phyloP scores from a whole-genome alignment of 768 basidiomycete genomes.

The Russula dissimulans region DNA sequence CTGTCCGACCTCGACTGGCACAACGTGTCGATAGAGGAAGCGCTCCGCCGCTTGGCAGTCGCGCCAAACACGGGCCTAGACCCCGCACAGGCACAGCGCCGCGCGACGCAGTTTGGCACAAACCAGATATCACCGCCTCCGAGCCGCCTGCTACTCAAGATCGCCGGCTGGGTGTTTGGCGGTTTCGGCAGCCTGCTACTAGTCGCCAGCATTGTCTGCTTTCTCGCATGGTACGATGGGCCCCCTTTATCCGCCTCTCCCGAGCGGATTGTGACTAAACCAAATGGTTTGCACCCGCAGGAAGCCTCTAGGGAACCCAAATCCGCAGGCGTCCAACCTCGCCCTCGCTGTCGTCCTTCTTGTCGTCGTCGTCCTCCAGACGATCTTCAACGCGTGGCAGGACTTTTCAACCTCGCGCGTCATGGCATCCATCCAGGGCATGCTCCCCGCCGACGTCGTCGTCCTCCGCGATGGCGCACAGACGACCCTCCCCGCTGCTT shows the following conservation, averaged over 20 bases:
- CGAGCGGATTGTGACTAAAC: background rate
- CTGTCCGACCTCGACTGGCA: conserved; percentile 17
- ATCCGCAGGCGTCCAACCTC: conserved; percentile 45
- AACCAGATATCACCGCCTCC: conserved; percentile 45
- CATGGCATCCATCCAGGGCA: conserved; percentile 56
- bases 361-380: conserved; percentile 32
- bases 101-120: conserved; percentile 36
- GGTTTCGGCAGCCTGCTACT: conserved; percentile 41
- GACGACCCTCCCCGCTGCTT: conserved; percentile 43
- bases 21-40: conserved; percentile 10
- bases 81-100: conserved; percentile 35
- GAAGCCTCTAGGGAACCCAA: conserved; percentile 51
- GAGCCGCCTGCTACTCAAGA: conserved; percentile 34
- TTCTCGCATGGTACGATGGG: conserved; percentile 37
- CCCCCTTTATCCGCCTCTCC: no score
- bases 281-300: conserved; percentile 22
- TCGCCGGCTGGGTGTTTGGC: conserved; percentile 44
- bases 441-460: conserved; percentile 55
- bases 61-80: conserved; percentile 43
- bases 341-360: conserved; percentile 52
- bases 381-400: conserved; percentile 41
- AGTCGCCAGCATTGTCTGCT: conserved; percentile 43
- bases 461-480: conserved; percentile 45
- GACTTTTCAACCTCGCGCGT: conserved; percentile 50
- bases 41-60: conserved; percentile 27